These are phyloP conservation scores for Scedosporium aurantiacum DNA, from an alignment of 2,329 filamentous ascomycete species.

Conservation along the genomic window DNA sequence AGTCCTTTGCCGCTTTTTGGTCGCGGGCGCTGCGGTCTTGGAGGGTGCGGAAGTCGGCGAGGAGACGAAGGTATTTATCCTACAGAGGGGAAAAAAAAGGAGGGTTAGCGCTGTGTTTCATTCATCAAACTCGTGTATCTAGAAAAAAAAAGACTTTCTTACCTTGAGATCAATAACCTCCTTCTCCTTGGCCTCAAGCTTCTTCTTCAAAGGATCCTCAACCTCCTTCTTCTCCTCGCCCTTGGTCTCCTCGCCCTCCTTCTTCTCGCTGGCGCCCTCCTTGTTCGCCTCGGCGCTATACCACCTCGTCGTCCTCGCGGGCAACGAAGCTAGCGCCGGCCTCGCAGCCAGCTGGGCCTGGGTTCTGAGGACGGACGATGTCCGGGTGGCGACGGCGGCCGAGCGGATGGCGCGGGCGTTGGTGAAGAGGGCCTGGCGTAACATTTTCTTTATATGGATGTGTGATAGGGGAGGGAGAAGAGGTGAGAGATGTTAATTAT, in stretches of 20 bases:
- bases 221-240: constrained; percentile 18
- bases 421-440: constrained; percentile 6
- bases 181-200: constrained; percentile 39
- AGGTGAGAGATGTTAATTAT: neutral
- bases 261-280: constrained; percentile 13
- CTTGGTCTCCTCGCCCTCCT: constrained; percentile 17
- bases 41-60: constrained; percentile 96
- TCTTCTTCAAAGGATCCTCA: constrained; percentile 34
- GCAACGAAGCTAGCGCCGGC: neutral
- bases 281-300: constrained; percentile 11
- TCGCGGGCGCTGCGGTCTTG: constrained; percentile 91
- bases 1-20: constrained; percentile 75
- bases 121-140: neutral
- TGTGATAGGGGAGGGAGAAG: neutral
- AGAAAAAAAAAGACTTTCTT: constrained; percentile 14
- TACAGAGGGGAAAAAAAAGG: constrained; percentile 28
- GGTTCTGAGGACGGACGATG: constrained; percentile 2
- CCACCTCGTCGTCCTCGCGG: constrained; percentile 6
- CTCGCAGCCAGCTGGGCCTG: constrained; percentile 5
- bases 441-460: neutral
- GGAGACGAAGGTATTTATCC: constrained; percentile 89
- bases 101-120: neutral
- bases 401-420: constrained; percentile 6
- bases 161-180: constrained; percentile 74
- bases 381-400: constrained; percentile 1